Evolutionary conservation across 306 rosid genomes (phyloP).

Genomic region (Gynostemma pentaphyllum): DNA sequence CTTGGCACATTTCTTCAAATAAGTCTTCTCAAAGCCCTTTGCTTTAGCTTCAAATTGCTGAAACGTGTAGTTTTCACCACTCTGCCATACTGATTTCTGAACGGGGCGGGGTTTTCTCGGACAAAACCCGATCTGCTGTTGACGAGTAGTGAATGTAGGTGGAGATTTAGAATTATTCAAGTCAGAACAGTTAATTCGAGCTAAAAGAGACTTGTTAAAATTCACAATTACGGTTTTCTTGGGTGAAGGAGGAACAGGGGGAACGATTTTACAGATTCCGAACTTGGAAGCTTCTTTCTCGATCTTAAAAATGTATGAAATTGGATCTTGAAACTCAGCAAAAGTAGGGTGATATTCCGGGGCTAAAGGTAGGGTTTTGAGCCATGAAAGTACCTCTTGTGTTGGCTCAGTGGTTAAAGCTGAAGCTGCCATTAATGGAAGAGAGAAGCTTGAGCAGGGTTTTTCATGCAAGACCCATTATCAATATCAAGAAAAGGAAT

Average conservation of each 20-base stretch:
- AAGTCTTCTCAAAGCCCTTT: conserved; percentile 56
- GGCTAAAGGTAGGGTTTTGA: conserved; percentile 71
- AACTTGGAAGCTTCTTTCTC: conserved; percentile 86
- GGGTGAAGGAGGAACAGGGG: conserved; percentile 67
- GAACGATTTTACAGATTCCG: conserved; percentile 96
- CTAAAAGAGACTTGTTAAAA: conserved; percentile 49
- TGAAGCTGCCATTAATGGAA: conserved; percentile 33
- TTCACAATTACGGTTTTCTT: conserved; percentile 75
- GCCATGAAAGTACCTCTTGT: conserved; percentile 79
- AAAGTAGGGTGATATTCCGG: conserved; percentile 72
- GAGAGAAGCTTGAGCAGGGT: conserved; percentile 11
- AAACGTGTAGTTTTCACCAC: conserved; percentile 76
- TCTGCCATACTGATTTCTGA: conserved; percentile 90
- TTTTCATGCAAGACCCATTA: conserved; percentile 37
- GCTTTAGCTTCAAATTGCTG: conserved; percentile 72
- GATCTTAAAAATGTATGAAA: conserved; percentile 94
- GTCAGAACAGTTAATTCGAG: conserved; percentile 30
- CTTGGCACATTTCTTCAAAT: conserved; percentile 38
- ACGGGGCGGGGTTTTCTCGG: conserved; percentile 72
- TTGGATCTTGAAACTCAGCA: conserved; percentile 95
- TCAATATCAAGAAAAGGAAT: not conserved
- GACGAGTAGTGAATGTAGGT: conserved; percentile 96
- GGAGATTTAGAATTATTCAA: conserved; percentile 19
- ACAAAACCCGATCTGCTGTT: conserved; percentile 99
- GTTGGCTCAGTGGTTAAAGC: conserved; percentile 36